These are phyloP conservation scores for Diaporthe ampelina DNA, from an alignment of 2,329 filamentous ascomycete species.

Conservation along the genomic window DNA sequence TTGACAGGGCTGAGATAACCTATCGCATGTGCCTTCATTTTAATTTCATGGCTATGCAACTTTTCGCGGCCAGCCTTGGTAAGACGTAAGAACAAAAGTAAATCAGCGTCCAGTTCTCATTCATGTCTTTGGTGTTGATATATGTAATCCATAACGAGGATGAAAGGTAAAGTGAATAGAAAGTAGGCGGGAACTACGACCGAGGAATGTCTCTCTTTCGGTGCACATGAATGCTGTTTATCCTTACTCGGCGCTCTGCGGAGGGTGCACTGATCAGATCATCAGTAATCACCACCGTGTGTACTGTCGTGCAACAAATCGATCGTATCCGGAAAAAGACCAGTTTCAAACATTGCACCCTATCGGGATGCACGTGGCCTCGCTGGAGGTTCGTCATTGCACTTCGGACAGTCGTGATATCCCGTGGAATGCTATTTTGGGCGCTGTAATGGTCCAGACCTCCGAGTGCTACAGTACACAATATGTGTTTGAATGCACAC, in stretches of 20 bases:
- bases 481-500: slow-evolving; percentile 3
- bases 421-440: slow-evolving; percentile 6
- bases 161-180: too few relatives aligned
- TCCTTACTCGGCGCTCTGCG: not conserved
- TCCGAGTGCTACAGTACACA: not conserved
- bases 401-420: slow-evolving; percentile 1
- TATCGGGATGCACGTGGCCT: not conserved
- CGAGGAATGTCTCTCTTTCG: not conserved
- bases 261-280: not conserved
- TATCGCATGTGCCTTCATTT: not conserved
- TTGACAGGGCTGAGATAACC: not conserved
- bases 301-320: not conserved
- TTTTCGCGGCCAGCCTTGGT: not conserved
- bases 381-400: not conserved
- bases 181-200: too few relatives aligned
- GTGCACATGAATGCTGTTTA: not conserved
- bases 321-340: slow-evolving; percentile 11
- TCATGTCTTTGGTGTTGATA: not conserved
- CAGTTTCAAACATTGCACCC: not conserved
- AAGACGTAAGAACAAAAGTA: not conserved
- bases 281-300: not conserved
- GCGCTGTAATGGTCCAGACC: slow-evolving; percentile 5
- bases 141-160: not conserved
- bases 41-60: not conserved
- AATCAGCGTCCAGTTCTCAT: not conserved